Evolutionary conservation across 2,329 filamentous ascomycete genomes (phyloP).

Genomic region (Colletotrichum tanaceti): DNA sequence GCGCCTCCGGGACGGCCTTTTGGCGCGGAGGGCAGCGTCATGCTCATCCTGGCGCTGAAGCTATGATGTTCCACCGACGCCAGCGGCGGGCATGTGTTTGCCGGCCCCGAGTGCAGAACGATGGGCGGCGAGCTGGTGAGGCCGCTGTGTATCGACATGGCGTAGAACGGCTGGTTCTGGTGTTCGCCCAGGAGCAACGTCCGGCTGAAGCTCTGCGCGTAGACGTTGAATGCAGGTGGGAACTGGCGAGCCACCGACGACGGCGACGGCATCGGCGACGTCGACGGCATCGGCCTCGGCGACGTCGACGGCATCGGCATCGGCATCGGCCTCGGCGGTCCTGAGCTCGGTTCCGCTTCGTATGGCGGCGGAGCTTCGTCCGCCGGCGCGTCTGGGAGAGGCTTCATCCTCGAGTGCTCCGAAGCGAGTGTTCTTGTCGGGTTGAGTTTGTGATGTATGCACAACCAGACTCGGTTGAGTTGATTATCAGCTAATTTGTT

Average conservation of each 20-base stretch:
- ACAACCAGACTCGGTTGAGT: neutral
- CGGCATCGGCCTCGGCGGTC: neutral
- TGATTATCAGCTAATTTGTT: neutral
- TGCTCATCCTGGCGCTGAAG: slow-evolving; percentile 36
- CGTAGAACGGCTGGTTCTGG: slow-evolving; percentile 39
- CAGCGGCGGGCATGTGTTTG: slow-evolving; percentile 32
- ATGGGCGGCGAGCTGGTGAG: slow-evolving; percentile 34
- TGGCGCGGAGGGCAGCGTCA: slow-evolving; percentile 33
- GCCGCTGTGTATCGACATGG: slow-evolving; percentile 37
- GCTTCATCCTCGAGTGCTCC: slow-evolving; percentile 11
- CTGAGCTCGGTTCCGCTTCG: slow-evolving; percentile 17
- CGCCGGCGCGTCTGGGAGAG: slow-evolving; percentile 11
- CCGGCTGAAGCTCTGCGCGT: slow-evolving; percentile 39
- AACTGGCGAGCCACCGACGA: slow-evolving; percentile 39
- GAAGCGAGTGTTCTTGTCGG: slow-evolving; percentile 5
- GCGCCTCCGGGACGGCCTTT: slow-evolving; percentile 28
- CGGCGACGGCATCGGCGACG: neutral
- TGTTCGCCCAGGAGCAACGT: slow-evolving; percentile 39
- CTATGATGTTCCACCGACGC: slow-evolving; percentile 37
- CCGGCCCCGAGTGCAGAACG: slow-evolving; percentile 41
- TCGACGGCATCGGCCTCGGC: slow-evolving; percentile 1
- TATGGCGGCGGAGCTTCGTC: slow-evolving; percentile 38
- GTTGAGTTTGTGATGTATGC: neutral
- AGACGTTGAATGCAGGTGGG: slow-evolving; percentile 41
- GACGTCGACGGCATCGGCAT: neutral